Evolutionary conservation across 768 basidiomycete species (phyloP).

Genomic region (Imleria badia): DNA sequence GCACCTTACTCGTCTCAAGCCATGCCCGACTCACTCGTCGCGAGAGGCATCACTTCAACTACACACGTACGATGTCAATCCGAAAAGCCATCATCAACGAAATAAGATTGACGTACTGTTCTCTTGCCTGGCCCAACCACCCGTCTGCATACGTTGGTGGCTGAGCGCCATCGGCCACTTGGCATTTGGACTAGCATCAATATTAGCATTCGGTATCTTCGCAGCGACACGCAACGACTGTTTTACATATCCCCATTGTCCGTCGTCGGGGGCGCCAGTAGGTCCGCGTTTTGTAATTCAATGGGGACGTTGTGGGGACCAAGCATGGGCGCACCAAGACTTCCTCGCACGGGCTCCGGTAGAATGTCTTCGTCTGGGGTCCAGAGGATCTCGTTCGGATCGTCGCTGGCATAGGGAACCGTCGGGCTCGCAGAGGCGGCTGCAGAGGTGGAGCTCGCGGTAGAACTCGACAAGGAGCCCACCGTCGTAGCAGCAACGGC

Average conservation of each 20-base stretch:
- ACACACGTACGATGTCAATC: neutral
- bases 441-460: constrained; percentile 7
- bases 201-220: neutral
- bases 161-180: constrained; percentile 63
- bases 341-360: constrained; percentile 43
- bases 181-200: constrained; percentile 35
- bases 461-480: neutral
- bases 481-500: too few relatives aligned
- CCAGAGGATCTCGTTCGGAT: constrained; percentile 47
- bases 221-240: neutral
- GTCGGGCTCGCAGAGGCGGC: constrained; percentile 38
- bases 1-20: neutral
- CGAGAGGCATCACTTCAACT: constrained; percentile 40
- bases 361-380: constrained; percentile 16
- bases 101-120: constrained; percentile 38
- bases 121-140: constrained; percentile 62
- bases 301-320: constrained; percentile 56
- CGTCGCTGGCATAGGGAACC: constrained; percentile 38
- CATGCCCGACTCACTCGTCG: constrained; percentile 28
- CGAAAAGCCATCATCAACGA: neutral
- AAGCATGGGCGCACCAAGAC: constrained; percentile 45
- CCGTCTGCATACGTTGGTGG: constrained; percentile 52
- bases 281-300: constrained; percentile 55
- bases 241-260: constrained; percentile 51
- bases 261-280: constrained; percentile 57